Percentiles rank a stretch among this genome's conserved stretches.
Conservation (phyloP, 1,139 yeast genomes). For the Yarrowia galli region DNA sequence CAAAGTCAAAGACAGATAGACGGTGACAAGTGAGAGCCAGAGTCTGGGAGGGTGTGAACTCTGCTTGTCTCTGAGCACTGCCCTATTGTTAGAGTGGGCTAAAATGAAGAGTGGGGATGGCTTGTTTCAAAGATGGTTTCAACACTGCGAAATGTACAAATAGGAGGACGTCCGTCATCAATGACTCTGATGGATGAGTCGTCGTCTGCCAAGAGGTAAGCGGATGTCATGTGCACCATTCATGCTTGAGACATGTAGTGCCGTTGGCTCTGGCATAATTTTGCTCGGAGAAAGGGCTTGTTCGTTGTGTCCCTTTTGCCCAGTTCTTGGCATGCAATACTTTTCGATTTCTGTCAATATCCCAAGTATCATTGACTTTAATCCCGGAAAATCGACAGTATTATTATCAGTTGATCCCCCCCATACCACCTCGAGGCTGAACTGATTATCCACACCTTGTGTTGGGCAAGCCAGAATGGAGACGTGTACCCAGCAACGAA, state of each 20-base stretch:
- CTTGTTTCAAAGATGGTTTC: constrained; percentile 26
- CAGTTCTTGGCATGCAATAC: not conserved
- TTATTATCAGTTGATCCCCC: constrained; percentile 19
- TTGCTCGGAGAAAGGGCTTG: constrained; percentile 18
- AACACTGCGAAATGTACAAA: not conserved
- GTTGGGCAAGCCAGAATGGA: too few relatives aligned
- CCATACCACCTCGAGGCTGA: not conserved
- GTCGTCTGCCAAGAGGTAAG: not conserved
- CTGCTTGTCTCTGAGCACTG: constrained; percentile 1
- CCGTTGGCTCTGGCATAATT: constrained; percentile 16
- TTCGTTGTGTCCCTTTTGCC: constrained; percentile 2
- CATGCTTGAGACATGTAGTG: constrained; percentile 28
- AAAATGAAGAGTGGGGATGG: not conserved
- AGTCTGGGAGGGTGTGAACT: constrained; percentile 10
- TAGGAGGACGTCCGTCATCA: not conserved
- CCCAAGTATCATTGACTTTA: not conserved
- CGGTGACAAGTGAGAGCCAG: not conserved
- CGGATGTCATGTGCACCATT: not conserved
- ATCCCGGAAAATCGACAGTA: not conserved
- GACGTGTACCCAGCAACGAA: constrained; percentile 1
- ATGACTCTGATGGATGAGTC: too few relatives aligned
- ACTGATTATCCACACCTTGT: too few relatives aligned
- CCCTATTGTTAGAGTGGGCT: constrained; percentile 8
- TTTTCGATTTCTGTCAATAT: not conserved
- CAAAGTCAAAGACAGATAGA: constrained; percentile 1